phyloP scores from a whole-genome alignment of 2,329 filamentous ascomycete species.

The Colletotrichum higginsianum region DNA sequence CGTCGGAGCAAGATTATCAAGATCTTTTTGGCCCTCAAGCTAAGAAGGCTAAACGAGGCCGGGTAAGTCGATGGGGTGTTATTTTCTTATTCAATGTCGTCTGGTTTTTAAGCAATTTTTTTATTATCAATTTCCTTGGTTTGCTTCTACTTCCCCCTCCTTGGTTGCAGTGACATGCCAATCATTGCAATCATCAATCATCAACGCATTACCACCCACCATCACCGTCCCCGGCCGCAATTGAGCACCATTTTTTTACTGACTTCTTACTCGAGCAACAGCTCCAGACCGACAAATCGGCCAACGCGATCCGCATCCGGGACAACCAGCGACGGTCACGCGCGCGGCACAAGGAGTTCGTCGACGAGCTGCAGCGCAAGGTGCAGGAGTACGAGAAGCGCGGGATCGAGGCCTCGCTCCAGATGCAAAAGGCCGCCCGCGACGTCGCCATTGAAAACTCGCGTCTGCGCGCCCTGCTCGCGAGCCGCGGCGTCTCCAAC shows the following conservation, averaged over 20 bases:
- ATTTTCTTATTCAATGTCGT: neutral
- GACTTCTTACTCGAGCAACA: constrained; percentile 36
- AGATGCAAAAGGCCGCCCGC: constrained; percentile 69
- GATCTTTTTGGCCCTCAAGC: constrained; percentile 42
- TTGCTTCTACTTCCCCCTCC: neutral
- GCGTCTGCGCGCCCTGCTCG: constrained; percentile 59
- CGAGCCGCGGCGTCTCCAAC: constrained; percentile 55
- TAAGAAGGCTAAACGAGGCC: constrained; percentile 42
- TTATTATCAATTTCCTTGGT: neutral
- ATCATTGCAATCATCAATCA: neutral
- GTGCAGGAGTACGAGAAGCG: constrained; percentile 63
- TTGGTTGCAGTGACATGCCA: constrained; percentile 10
- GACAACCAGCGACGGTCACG: constrained; percentile 69
- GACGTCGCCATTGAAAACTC: constrained; percentile 65
- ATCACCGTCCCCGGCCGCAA: neutral
- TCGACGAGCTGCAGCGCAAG: constrained; percentile 62
- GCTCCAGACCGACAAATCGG: constrained; percentile 41
- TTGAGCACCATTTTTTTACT: constrained; percentile 7
- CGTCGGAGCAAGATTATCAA: constrained; percentile 40
- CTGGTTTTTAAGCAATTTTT: no score
- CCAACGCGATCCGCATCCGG: constrained; percentile 56
- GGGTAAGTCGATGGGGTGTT: constrained; percentile 33
- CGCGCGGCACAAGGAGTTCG: constrained; percentile 65
- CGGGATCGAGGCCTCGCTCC: constrained; percentile 64
- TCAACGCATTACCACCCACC: neutral